These are phyloP conservation scores for Geotrichum phurueaensis DNA, from an alignment of 1,139 yeast species.

Conservation along the genomic window DNA sequence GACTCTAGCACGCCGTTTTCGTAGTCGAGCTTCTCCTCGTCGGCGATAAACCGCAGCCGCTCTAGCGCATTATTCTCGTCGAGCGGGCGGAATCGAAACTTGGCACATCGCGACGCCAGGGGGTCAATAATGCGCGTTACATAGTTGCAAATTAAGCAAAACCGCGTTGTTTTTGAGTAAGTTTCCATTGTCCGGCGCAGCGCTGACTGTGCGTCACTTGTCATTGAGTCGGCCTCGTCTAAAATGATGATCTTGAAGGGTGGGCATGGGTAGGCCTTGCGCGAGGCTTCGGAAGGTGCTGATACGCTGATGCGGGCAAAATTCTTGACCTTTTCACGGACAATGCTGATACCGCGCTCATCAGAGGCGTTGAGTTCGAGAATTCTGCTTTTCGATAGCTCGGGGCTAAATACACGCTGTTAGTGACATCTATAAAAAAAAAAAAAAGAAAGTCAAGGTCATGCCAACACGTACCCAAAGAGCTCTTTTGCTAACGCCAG, in stretches of 20 bases:
- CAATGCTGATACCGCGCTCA: conserved; percentile 90
- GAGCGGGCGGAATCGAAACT: conserved; percentile 79
- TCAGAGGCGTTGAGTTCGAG: conserved; percentile 93
- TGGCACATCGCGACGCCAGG: conserved; percentile 90
- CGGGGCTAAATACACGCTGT: conserved; percentile 22
- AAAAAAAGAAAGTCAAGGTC: neutral
- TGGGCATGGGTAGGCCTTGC: conserved; percentile 78
- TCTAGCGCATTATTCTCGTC: conserved; percentile 63
- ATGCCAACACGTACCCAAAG: conserved; percentile 44
- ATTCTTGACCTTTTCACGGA: conserved; percentile 83
- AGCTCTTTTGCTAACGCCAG: conserved; percentile 80
- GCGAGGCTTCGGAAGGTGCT: conserved; percentile 64
- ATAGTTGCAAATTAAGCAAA: conserved; percentile 90
- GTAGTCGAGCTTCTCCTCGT: conserved; percentile 43
- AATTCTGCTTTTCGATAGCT: conserved; percentile 65
- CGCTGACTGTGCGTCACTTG: conserved; percentile 96
- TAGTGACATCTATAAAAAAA: neutral
- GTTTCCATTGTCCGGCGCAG: conserved; percentile 95
- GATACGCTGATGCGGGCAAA: conserved; percentile 87
- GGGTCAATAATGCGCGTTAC: conserved; percentile 96
- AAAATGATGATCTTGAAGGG: conserved; percentile 80
- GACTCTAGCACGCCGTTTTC: conserved; percentile 52
- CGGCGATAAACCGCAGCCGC: conserved; percentile 58
- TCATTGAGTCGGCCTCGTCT: conserved; percentile 98
- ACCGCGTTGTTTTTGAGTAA: conserved; percentile 83